Evolutionary conservation across 345 rosid species (phyloP), one percentile per base, ranked within the genome.

Genomic region (Pistacia integerrima): DNA sequence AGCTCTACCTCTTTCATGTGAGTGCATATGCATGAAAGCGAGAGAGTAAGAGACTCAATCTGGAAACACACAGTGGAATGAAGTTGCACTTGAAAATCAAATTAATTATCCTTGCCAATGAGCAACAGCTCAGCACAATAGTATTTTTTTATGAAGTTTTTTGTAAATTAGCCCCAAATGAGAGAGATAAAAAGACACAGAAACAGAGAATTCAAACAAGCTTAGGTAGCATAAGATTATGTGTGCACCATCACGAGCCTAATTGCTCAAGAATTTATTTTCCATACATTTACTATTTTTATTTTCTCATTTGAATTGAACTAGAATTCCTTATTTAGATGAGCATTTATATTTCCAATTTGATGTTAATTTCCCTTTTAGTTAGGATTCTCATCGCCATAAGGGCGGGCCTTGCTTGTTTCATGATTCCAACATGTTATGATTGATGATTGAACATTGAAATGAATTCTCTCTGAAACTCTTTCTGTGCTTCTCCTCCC

Each of bases 111-210:
- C 52, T 28, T 13, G 48, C 18, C 57, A 63, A 14, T 46, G 49
- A 72, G 63, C 71, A 69, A 67, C 5, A 58, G 55, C 73, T 11
- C 35, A 22, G 61, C 51, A 48, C 16, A 33, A 54, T 12, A 33
- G 11, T 8, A 4, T 55, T 55, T 28, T 69, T 36, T 35, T 55
- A 54, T 30, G 20, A 41, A 7, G 1, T 54, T 54, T 52, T 17
- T 5, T 35, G 18, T 30, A 14, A 51, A 30, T 14, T 16, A 69
- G 60, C 63, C 62, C 46, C 46, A 41, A 41, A 41, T 0, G 46
- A 41, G 46, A 41, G 44, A 41, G 1, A 41, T 0, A 70, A 8
- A 28, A 20, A 67, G 8, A 33, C 11, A 46, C 18, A 69, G 18
- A 49, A 33, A 54, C 62, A 69, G 18, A 28, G 48, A 69, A 54